Evolutionary conservation across 495 filamentous ascomycete genomes (phyloP).

Genomic region (Xylaria castorea): DNA sequence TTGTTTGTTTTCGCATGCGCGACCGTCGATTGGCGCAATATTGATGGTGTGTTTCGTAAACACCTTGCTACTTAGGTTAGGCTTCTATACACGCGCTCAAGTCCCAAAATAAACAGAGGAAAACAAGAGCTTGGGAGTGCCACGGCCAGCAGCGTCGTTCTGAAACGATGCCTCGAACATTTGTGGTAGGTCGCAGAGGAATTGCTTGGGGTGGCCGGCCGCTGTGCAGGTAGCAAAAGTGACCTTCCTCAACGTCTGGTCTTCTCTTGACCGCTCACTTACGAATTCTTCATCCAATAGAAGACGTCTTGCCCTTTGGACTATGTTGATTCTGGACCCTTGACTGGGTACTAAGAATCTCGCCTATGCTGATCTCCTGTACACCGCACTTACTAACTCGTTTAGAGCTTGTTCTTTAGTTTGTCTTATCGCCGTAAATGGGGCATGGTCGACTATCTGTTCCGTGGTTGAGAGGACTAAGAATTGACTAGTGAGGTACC

Average conservation of each 20-base stretch:
- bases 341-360: slow-evolving; percentile 19
- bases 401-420: slow-evolving; percentile 5
- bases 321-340: slow-evolving; percentile 16
- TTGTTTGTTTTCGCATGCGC: slow-evolving; percentile 44
- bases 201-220: slow-evolving; percentile 8
- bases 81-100: slow-evolving; percentile 27
- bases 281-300: slow-evolving; percentile 29
- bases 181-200: slow-evolving; percentile 14
- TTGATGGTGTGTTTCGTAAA: slow-evolving; percentile 33
- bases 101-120: slow-evolving; percentile 39
- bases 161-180: slow-evolving; percentile 26
- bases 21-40: slow-evolving; percentile 35
- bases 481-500: slow-evolving; percentile 16
- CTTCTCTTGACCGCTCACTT: slow-evolving; percentile 43
- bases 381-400: slow-evolving; percentile 37
- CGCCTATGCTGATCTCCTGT: slow-evolving; percentile 34
- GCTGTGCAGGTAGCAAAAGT: background rate
- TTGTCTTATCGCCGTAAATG: slow-evolving; percentile 4
- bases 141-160: slow-evolving; percentile 35
- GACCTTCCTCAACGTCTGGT: slow-evolving; percentile 8
- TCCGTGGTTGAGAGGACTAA: slow-evolving; percentile 5
- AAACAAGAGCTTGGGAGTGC: slow-evolving; percentile 25
- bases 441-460: background rate
- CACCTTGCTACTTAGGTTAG: slow-evolving; percentile 36
- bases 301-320: background rate